These are phyloP conservation scores for Dactylellina drechsleri DNA, from an alignment of 2,329 filamentous ascomycete species.

Conservation along the genomic window DNA sequence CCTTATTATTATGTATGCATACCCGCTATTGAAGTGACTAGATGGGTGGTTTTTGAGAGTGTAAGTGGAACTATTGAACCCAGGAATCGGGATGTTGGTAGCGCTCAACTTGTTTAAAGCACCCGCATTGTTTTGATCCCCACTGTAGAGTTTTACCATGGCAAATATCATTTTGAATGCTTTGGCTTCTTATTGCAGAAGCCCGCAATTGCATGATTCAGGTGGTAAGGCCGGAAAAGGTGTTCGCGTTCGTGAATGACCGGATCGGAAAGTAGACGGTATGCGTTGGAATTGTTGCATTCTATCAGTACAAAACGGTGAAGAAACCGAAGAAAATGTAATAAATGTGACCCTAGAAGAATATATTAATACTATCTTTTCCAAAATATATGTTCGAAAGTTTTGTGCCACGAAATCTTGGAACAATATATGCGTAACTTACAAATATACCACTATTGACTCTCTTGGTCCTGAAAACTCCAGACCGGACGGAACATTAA, in stretches of 20 bases:
- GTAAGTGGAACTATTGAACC: too few relatives aligned
- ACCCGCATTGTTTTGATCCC: slow-evolving; percentile 5
- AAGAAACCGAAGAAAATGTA: neutral
- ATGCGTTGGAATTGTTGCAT: slow-evolving; percentile 42
- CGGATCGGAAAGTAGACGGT: slow-evolving; percentile 17
- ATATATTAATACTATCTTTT: too few relatives aligned
- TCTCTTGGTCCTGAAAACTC: slow-evolving; percentile 27
- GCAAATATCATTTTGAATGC: neutral
- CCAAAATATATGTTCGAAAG: too few relatives aligned
- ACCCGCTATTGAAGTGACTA: too few relatives aligned
- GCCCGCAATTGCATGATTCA: neutral
- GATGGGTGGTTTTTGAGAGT: too few relatives aligned
- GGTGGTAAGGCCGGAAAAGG: neutral
- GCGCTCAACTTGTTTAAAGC: neutral
- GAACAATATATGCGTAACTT: neutral
- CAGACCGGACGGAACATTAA: slow-evolving; percentile 30
- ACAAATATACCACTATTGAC: neutral
- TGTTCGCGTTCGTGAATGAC: slow-evolving; percentile 8
- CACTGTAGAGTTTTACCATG: neutral
- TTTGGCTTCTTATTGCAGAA: neutral
- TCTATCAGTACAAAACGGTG: slow-evolving; percentile 1
- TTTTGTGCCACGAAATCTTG: too few relatives aligned
- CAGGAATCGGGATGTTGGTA: too few relatives aligned
- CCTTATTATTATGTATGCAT: too few relatives aligned
- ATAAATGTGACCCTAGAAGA: too few relatives aligned